phyloP scores from a whole-genome alignment of 345 rosid genomes.

The Eucalyptus rudis region DNA sequence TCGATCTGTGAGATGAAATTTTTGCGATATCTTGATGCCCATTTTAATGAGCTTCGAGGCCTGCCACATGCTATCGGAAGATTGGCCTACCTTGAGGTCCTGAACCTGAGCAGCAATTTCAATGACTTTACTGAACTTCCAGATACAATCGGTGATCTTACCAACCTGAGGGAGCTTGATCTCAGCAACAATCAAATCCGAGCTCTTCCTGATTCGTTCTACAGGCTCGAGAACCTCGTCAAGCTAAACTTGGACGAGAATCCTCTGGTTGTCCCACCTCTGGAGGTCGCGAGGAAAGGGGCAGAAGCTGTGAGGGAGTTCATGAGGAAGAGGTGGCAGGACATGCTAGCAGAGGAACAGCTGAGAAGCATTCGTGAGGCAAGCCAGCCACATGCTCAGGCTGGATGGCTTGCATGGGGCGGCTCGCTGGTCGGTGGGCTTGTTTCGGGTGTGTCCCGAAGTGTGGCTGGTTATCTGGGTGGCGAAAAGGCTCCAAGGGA shows the following conservation, averaged over 20 bases:
- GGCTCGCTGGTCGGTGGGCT: slow-evolving; percentile 41
- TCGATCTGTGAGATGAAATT: slow-evolving; percentile 72
- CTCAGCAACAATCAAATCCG: slow-evolving; percentile 95
- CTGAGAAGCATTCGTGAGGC: slow-evolving; percentile 40
- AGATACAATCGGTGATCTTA: slow-evolving; percentile 57
- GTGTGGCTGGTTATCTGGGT: slow-evolving; percentile 16
- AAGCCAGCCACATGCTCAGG: slow-evolving; percentile 31
- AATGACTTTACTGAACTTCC: slow-evolving; percentile 63
- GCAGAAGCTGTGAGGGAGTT: slow-evolving; percentile 58
- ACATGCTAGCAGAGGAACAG: slow-evolving; percentile 47
- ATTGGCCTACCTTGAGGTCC: slow-evolving; percentile 57
- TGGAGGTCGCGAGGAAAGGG: slow-evolving; percentile 55
- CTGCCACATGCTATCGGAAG: slow-evolving; percentile 68
- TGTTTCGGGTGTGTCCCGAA: slow-evolving; percentile 31
- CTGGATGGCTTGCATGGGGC: slow-evolving; percentile 73
- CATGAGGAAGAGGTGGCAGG: slow-evolving; percentile 72
- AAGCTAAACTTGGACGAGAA: slow-evolving; percentile 83
- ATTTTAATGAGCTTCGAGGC: slow-evolving; percentile 77
- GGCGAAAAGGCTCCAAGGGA: slow-evolving; percentile 25
- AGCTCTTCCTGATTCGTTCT: slow-evolving; percentile 61
- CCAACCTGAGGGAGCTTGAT: slow-evolving; percentile 71
- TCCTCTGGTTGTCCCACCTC: slow-evolving; percentile 61
- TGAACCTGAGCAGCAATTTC: slow-evolving; percentile 82
- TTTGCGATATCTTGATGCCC: slow-evolving; percentile 63
- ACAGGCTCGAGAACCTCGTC: slow-evolving; percentile 46